Percentiles rank a stretch among this genome's conserved stretches.
Conservation (phyloP, 2,329 filamentous ascomycete species). For the Fusarium keratoplasticum region DNA sequence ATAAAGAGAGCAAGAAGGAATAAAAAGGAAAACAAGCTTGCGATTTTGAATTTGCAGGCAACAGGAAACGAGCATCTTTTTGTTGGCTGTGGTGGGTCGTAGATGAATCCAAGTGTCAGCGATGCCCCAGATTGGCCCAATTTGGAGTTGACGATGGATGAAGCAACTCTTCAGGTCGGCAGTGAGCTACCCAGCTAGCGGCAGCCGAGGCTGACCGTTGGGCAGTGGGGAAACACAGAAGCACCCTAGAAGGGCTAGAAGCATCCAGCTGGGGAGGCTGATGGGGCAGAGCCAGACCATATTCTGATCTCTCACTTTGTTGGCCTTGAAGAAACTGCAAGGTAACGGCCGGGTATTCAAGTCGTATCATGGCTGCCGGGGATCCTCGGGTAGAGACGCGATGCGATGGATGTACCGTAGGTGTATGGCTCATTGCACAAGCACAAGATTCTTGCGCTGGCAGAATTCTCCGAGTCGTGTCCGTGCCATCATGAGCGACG, state of each 20-base stretch:
- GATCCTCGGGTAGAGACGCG: constrained; percentile 21
- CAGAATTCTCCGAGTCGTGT: constrained; percentile 44
- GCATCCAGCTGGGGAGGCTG: constrained; percentile 6
- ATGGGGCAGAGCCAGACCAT: background rate
- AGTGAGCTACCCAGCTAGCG: constrained; percentile 1
- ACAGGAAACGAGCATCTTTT: constrained; percentile 15
- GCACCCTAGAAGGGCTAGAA: constrained; percentile 13
- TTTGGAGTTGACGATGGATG: constrained; percentile 24
- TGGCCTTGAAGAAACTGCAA: background rate
- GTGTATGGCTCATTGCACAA: constrained; percentile 29
- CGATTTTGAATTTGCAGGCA: constrained; percentile 5
- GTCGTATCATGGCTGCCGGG: constrained; percentile 4
- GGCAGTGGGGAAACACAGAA: constrained; percentile 16
- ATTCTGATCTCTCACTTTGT: background rate
- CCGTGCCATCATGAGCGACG: constrained; percentile 29
- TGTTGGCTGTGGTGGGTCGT: constrained; percentile 14
- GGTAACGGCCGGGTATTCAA: background rate
- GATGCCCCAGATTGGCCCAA: constrained; percentile 25
- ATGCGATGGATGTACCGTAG: background rate
- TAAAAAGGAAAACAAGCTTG: constrained; percentile 11
- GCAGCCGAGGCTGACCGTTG: constrained; percentile 14
- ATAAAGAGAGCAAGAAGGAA: background rate
- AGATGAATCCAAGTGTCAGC: constrained; percentile 11
- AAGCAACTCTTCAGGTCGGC: constrained; percentile 7
- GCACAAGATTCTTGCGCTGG: constrained; percentile 32